Evolutionary conservation across 2,329 filamentous ascomycete species (phyloP), one percentile per base, ranked within the genome.

Genomic region (Fusarium zealandicum): DNA sequence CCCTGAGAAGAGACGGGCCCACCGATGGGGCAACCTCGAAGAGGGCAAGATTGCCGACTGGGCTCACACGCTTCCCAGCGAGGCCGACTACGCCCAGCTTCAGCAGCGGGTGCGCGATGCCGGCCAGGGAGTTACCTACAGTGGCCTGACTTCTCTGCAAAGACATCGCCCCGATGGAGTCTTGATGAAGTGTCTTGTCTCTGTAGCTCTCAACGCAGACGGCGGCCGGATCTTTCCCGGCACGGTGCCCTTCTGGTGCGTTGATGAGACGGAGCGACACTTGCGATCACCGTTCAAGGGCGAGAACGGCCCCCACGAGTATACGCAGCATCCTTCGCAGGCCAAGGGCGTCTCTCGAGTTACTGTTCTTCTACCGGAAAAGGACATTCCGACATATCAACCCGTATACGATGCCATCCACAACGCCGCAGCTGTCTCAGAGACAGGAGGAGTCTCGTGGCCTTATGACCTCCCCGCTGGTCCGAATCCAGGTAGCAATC

Each of bases 191-290:
- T 90, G 87, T 85, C 77, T 80, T 18, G 79, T 85, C 18, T 82
- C 83, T 14, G 76, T 78, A 1, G 69, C 75, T 0, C 72, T 73
- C 11, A 68, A 56, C 28, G 54, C 53, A 0, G 41, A 53, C 1
- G 63, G 64, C 5, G 37, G 51, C 3, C 57, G 61, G 1, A 59
- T 75, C 1, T 70, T 73, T 8, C 73, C 81, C 1, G 84, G 86
- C 0, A 72, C 73, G 12, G 66, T 86, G 10, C 87, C 87, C 0
- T 90, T 90, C 62, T 90, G 82, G 78, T 87, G 84, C 64, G 78
- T 89, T 39, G 87, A 90, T 67, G 72, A 82, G 11, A 89, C 86
- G 2, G 72, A 78, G 3, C 70, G 87, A 6, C 61, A 72, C n/a
- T 67, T 83, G 2, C 72, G 87, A 0, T 86, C 88, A 3, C 84